These are phyloP conservation scores for Malbranchea zuffiana DNA, from an alignment of 2,329 filamentous ascomycete genomes.

Conservation along the genomic window DNA sequence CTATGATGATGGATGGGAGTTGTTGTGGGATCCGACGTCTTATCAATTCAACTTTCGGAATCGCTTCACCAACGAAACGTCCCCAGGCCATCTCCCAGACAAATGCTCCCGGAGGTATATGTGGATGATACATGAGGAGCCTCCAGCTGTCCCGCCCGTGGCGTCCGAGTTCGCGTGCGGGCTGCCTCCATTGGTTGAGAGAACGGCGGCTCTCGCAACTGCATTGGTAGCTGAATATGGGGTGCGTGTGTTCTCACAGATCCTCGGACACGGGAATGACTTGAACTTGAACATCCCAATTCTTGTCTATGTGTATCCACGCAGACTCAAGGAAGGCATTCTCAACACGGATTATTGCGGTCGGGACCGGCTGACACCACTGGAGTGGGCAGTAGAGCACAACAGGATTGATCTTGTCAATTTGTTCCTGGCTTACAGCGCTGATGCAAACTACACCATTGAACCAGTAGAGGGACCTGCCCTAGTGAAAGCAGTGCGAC, in stretches of 20 bases:
- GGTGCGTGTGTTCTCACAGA: conserved; percentile 8
- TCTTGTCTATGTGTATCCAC: conserved; percentile 3
- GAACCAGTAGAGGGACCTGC: no score
- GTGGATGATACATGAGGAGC: no score
- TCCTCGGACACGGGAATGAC: conserved; percentile 10
- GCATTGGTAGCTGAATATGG: conserved; percentile 12
- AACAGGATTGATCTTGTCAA: conserved; percentile 11
- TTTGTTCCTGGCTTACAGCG: conserved; percentile 12
- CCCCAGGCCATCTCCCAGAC: no score
- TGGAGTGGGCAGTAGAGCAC: conserved; percentile 13
- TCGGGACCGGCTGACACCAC: no score
- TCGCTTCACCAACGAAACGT: conserved; percentile 7
- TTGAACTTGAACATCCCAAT: conserved; percentile 6
- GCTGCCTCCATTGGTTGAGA: no score
- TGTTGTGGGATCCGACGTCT: conserved; percentile 3
- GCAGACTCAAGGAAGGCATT: conserved; percentile 1
- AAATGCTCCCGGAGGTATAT: no score
- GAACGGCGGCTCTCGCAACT: conserved; percentile 4
- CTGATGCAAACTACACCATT: conserved; percentile 10
- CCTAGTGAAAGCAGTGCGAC: conserved; percentile 13
- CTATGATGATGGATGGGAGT: conserved; percentile 6
- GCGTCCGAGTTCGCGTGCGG: neutral
- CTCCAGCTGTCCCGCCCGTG: neutral
- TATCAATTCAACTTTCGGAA: conserved; percentile 6
- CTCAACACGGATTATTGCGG: no score